These are phyloP conservation scores for Aspergillus spinulosporus DNA, from an alignment of 2,329 filamentous ascomycete species.

Conservation along the genomic window DNA sequence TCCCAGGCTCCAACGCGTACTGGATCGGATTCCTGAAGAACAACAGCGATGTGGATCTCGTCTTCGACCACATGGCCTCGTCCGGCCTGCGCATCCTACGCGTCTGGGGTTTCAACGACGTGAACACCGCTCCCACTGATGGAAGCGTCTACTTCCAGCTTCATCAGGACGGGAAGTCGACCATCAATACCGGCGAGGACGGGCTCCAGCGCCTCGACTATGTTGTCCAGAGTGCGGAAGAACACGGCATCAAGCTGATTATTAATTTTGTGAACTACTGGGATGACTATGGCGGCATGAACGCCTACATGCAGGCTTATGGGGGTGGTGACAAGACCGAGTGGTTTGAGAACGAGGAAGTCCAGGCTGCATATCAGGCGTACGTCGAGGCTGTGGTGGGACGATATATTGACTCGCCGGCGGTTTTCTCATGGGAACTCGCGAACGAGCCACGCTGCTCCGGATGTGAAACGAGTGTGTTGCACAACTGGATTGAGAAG, in stretches of 20 bases:
- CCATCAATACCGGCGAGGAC: slow-evolving; percentile 64
- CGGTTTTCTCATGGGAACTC: slow-evolving; percentile 68
- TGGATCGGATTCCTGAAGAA: slow-evolving; percentile 54
- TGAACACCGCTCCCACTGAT: slow-evolving; percentile 39
- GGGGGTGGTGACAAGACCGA: slow-evolving; percentile 50
- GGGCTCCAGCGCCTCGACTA: slow-evolving; percentile 66
- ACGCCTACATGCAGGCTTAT: slow-evolving; percentile 58
- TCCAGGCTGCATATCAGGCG: slow-evolving; percentile 60
- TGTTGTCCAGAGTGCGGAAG: slow-evolving; percentile 61
- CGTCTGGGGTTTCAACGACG: slow-evolving; percentile 58
- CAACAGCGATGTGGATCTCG: slow-evolving; percentile 50
- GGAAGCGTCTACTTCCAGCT: slow-evolving; percentile 50
- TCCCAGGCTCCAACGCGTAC: slow-evolving; percentile 54
- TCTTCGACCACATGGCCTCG: slow-evolving; percentile 34
- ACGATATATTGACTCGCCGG: slow-evolving; percentile 59
- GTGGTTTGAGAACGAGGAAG: slow-evolving; percentile 53
- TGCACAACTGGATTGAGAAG: slow-evolving; percentile 60
- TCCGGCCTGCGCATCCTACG: slow-evolving; percentile 54
- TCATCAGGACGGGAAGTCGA: slow-evolving; percentile 36
- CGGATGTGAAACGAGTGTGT: slow-evolving; percentile 58
- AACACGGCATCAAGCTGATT: slow-evolving; percentile 62
- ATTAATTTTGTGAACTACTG: slow-evolving; percentile 64
- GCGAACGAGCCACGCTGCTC: slow-evolving; percentile 66
- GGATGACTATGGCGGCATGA: slow-evolving; percentile 67
- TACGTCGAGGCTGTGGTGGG: slow-evolving; percentile 62